These are phyloP conservation scores for Trametes versicolor DNA, from an alignment of 1,284 basidiomycete species.

Conservation along the genomic window DNA sequence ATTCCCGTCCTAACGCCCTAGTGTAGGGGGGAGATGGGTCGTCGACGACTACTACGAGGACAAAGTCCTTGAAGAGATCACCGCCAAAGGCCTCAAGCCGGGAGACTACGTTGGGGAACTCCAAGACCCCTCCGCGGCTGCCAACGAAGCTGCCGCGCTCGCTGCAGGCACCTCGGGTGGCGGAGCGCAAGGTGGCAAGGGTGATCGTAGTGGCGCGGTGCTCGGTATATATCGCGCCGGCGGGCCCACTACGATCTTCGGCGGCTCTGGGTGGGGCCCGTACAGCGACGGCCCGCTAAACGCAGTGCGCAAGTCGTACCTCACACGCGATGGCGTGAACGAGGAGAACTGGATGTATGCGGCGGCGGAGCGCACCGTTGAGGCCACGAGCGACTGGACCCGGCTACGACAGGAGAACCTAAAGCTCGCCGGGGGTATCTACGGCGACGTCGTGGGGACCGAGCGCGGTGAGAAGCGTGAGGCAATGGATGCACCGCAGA, in stretches of 20 bases:
- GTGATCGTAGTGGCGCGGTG: slow-evolving; percentile 50
- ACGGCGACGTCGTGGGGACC: slow-evolving; percentile 36
- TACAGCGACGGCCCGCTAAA: slow-evolving; percentile 86
- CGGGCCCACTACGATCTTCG: slow-evolving; percentile 90
- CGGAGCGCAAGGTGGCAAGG: slow-evolving; percentile 49
- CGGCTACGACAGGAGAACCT: slow-evolving; percentile 69
- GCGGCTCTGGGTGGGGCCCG: slow-evolving; percentile 82
- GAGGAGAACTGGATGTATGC: slow-evolving; percentile 92
- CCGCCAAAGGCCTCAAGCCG: slow-evolving; percentile 75
- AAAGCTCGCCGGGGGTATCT: slow-evolving; percentile 54
- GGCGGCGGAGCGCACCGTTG: slow-evolving; percentile 71
- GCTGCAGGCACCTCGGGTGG: slow-evolving; percentile 52
- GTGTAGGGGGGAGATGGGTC: slow-evolving; percentile 87
- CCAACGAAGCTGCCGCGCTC: slow-evolving; percentile 56
- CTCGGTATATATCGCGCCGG: slow-evolving; percentile 82
- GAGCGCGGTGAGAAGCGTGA: slow-evolving; percentile 36
- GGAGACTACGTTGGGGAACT: slow-evolving; percentile 84
- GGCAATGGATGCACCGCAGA: slow-evolving; percentile 42
- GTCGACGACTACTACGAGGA: slow-evolving; percentile 97
- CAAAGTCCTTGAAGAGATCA: slow-evolving; percentile 76
- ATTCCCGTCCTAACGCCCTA: neutral
- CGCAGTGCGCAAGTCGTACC: slow-evolving; percentile 76
- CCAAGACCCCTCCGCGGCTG: slow-evolving; percentile 68
- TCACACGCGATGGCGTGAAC: slow-evolving; percentile 77
- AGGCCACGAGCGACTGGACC: slow-evolving; percentile 71